Evolutionary conservation across 345 rosid genomes (phyloP).

Genomic region (Anastatica hierochuntica): DNA sequence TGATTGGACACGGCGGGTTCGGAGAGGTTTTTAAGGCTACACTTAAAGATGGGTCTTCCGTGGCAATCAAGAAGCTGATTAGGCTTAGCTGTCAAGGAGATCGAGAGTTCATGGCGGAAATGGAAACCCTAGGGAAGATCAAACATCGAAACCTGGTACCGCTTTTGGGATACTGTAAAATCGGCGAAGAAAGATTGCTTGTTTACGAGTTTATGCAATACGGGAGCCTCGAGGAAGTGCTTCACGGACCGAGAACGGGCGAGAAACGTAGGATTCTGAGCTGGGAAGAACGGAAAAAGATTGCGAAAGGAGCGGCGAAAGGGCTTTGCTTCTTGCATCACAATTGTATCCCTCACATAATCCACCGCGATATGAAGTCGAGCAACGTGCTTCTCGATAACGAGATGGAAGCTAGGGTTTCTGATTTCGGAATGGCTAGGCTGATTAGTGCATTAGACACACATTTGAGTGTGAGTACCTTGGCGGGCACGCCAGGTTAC

Average conservation of each 20-base stretch:
- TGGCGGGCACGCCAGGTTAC: constrained; percentile 94
- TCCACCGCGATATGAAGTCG: constrained; percentile 92
- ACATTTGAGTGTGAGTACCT: constrained; percentile 88
- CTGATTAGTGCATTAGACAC: constrained; percentile 92
- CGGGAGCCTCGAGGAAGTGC: constrained; percentile 90
- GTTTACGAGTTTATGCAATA: constrained; percentile 89
- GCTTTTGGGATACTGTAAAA: constrained; percentile 72
- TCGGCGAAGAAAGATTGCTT: constrained; percentile 88
- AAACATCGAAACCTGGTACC: constrained; percentile 94
- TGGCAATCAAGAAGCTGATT: constrained; percentile 90
- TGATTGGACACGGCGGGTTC: constrained; percentile 82
- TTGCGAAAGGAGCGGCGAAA: constrained; percentile 86
- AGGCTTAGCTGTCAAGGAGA: constrained; percentile 91
- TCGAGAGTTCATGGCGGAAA: constrained; percentile 94
- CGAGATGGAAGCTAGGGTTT: constrained; percentile 93
- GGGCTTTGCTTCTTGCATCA: constrained; percentile 94
- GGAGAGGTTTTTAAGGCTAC: constrained; percentile 97
- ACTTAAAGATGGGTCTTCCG: constrained; percentile 80
- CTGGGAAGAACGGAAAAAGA: constrained; percentile 87
- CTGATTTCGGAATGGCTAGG: constrained; percentile 98
- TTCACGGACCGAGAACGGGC: constrained; percentile 58
- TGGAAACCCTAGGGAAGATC: constrained; percentile 95
- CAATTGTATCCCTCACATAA: constrained; percentile 92
- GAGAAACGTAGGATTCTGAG: constrained; percentile 42
- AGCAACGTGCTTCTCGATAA: constrained; percentile 82